These are phyloP conservation scores for Marchantia polymorpha DNA, from an alignment of 225 moss, liverwort and hornwort genomes.

Conservation along the genomic window DNA sequence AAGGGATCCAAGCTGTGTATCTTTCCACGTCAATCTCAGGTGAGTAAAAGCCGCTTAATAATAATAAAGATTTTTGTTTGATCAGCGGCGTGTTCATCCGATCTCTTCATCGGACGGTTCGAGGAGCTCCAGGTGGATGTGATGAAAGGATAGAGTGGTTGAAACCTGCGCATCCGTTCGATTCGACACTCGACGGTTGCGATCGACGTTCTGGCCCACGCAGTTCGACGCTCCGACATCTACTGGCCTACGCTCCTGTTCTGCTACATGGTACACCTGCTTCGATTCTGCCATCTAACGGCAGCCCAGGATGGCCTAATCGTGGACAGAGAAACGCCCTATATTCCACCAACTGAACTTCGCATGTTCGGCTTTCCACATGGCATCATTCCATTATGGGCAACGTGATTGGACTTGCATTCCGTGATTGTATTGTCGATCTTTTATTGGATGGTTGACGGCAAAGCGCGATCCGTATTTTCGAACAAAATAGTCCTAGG, in stretches of 20 bases:
- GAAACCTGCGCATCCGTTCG: neutral
- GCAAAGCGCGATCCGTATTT: too few species aligned
- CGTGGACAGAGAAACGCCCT: neutral
- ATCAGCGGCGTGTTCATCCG: neutral
- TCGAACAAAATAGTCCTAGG: too few species aligned
- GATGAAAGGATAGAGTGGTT: neutral
- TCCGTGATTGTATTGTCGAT: too few species aligned
- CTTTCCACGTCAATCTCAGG: too few species aligned
- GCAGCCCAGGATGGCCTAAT: neutral
- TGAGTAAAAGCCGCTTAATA: too few species aligned
- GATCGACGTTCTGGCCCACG: neutral
- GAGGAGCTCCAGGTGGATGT: neutral
- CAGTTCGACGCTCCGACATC: neutral
- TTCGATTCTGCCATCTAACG: neutral
- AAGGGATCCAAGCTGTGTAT: too few species aligned
- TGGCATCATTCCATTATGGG: neutral
- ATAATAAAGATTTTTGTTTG: too few species aligned
- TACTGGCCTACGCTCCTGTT: neutral
- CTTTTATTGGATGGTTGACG: too few species aligned
- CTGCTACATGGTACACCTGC: neutral
- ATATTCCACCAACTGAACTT: neutral
- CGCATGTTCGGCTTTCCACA: neutral
- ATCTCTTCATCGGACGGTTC: neutral
- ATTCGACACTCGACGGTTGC: neutral
- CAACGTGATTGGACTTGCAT: neutral